Evolutionary conservation across 768 basidiomycete species (phyloP), one percentile per base, ranked within the genome.

Genomic region (Asterophora parasitica): DNA sequence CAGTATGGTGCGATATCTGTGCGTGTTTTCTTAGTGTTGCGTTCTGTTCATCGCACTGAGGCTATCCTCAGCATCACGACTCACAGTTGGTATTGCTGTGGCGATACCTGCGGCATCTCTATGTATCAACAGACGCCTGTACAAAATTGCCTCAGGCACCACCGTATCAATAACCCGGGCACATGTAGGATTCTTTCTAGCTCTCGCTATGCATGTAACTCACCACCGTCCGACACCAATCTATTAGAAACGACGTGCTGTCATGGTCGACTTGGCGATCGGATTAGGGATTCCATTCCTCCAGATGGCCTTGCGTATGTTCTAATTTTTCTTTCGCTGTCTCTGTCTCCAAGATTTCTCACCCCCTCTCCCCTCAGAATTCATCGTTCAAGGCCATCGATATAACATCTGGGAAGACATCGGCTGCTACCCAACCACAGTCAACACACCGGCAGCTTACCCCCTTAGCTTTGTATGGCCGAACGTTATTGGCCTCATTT

Each of bases 1-100:
- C 80, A 4, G 66, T 78, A 5, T 86, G 82, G 82, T 86, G 84
- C 58, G 83, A 86, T 58, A 74, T 78, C 54, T 73, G 75, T 76
- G 51, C 57, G 71, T 60, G 20, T 26, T 10, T 23, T 23, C 6
- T 23, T 6, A 23, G n/a, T n/a, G n/a, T n/a, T 20, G 13, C 1
- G 5, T 10, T 35, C 12, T 16, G 10, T n/a, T 16, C 10, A n/a
- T 46, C 48, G 28, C 10, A 30, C 28, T 30, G 28, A n/a, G n/a
- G n/a, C n/a, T n/a, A n/a, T n/a, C n/a, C n/a, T n/a, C n/a, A 73
- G 77, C 78, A 3, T 49, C 77, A 15, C 67, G 69, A 28, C 65
- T 82, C 52, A 61, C 75, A n/a, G 48, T 77, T 26, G 76, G 72
- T 12, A 54, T 61, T 26, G 57, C 62, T 35, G 67, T 77, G 40